Percentiles rank a stretch among this genome's conserved stretches.
These are phyloP conservation scores for Neopestalotiopsis rosae DNA, from an alignment of 2,329 filamentous ascomycete species.

Conservation along the genomic window DNA sequence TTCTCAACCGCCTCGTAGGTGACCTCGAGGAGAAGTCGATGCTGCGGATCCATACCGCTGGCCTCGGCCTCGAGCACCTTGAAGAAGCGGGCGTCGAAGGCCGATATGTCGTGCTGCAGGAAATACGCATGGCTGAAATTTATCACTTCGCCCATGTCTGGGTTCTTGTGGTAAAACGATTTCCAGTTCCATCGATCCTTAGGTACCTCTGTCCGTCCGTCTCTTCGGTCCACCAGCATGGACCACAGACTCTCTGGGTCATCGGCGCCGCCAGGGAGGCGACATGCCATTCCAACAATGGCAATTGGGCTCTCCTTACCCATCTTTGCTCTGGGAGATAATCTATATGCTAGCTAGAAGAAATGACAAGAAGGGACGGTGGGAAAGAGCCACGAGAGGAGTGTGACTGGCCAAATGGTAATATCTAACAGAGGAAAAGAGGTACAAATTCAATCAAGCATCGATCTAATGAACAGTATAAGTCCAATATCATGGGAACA, in stretches of 20 bases:
- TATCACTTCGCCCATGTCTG: slow-evolving; percentile 23
- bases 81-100: slow-evolving; percentile 30
- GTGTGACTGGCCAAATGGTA: neutral
- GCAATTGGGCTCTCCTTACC: slow-evolving; percentile 4
- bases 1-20: slow-evolving; percentile 34
- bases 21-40: slow-evolving; percentile 31
- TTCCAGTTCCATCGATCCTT: slow-evolving; percentile 30
- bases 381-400: neutral
- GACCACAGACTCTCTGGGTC: slow-evolving; percentile 34
- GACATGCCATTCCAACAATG: slow-evolving; percentile 39
- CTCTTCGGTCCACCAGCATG: slow-evolving; percentile 23
- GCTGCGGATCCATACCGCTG: slow-evolving; percentile 22
- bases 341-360: neutral
- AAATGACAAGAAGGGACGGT: neutral
- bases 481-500: neutral
- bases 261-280: slow-evolving; percentile 34
- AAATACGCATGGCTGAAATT: slow-evolving; percentile 34
- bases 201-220: slow-evolving; percentile 25
- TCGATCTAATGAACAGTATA: neutral
- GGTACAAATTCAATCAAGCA: neutral
- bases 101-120: slow-evolving; percentile 33
- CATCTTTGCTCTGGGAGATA: neutral
- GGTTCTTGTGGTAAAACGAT: slow-evolving; percentile 26
- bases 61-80: slow-evolving; percentile 26
- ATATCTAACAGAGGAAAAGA: neutral